These are phyloP conservation scores for Glycine soja DNA, from an alignment of 306 rosid genomes.

Conservation along the genomic window DNA sequence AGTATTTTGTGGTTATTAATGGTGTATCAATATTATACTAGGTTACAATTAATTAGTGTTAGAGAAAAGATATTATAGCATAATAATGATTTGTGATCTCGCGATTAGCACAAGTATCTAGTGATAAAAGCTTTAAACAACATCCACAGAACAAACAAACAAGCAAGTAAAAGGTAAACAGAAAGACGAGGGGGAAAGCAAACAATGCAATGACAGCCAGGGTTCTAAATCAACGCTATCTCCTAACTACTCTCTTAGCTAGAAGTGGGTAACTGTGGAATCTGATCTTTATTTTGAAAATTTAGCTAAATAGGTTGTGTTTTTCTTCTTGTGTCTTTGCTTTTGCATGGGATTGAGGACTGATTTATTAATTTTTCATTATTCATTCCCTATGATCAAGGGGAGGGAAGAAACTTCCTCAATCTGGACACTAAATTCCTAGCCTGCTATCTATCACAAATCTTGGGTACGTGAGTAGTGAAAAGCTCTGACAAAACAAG, in stretches of 20 bases:
- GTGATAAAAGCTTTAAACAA: constrained; percentile 58
- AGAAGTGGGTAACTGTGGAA: constrained; percentile 57
- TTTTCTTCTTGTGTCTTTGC: constrained; percentile 42
- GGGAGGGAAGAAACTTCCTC: constrained; percentile 53
- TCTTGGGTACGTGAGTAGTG: constrained; percentile 9
- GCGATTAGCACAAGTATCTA: constrained; percentile 48
- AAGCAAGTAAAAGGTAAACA: constrained; percentile 61
- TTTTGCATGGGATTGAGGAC: constrained; percentile 46
- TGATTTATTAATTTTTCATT: constrained; percentile 29
- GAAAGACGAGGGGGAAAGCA: constrained; percentile 55
- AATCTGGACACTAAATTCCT: constrained; percentile 35
- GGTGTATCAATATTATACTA: too few species aligned
- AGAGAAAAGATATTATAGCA: constrained; percentile 14
- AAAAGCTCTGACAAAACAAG: constrained; percentile 36
- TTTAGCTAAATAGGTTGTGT: constrained; percentile 50
- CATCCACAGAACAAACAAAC: constrained; percentile 61
- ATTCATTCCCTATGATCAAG: constrained; percentile 41
- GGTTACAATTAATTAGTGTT: neutral
- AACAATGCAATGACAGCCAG: constrained; percentile 61
- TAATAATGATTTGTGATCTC: constrained; percentile 39
- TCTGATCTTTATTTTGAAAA: constrained; percentile 40
- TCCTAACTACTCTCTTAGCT: constrained; percentile 68
- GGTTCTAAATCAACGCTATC: constrained; percentile 52
- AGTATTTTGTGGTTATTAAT: neutral
- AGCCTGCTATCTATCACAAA: constrained; percentile 18